These are phyloP conservation scores for Aspergillus fijiensis DNA, from an alignment of 2,329 filamentous ascomycete species.

Conservation along the genomic window DNA sequence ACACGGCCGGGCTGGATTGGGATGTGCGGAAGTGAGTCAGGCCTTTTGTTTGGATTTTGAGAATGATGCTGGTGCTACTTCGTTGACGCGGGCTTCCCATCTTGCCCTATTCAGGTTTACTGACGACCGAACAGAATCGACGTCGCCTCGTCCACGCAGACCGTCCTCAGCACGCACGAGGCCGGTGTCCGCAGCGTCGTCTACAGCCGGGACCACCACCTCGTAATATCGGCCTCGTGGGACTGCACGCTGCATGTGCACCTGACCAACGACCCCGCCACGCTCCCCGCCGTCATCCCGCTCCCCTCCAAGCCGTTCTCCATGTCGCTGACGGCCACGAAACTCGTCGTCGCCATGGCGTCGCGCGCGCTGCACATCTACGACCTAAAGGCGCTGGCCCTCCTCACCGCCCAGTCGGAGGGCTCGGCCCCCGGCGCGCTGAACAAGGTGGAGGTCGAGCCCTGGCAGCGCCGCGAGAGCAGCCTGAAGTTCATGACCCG, in stretches of 20 bases:
- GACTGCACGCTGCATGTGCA: slow-evolving; percentile 88
- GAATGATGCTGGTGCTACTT: background rate
- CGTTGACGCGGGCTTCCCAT: background rate
- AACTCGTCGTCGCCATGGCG: slow-evolving; percentile 93
- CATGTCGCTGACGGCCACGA: slow-evolving; percentile 72
- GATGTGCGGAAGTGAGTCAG: slow-evolving; percentile 70
- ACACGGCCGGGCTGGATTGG: slow-evolving; percentile 82
- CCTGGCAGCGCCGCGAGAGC: slow-evolving; percentile 91
- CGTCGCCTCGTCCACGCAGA: slow-evolving; percentile 69
- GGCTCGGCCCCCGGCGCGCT: slow-evolving; percentile 27
- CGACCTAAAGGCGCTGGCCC: slow-evolving; percentile 69
- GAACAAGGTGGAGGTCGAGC: slow-evolving; percentile 59
- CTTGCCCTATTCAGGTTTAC: background rate
- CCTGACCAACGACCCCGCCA: slow-evolving; percentile 50
- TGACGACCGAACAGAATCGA: slow-evolving; percentile 56
- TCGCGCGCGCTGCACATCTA: slow-evolving; percentile 93
- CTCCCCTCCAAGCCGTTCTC: slow-evolving; percentile 89
- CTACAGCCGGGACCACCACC: slow-evolving; percentile 71
- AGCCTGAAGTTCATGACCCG: slow-evolving; percentile 95
- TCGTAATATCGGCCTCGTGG: slow-evolving; percentile 91
- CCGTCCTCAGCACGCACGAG: slow-evolving; percentile 73
- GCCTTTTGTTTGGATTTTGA: slow-evolving; percentile 1
- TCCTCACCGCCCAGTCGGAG: slow-evolving; percentile 52
- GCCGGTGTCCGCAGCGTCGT: slow-evolving; percentile 80
- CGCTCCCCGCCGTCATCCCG: slow-evolving; percentile 61